Evolutionary conservation across 257 asterid species (phyloP).

Genomic region (Cynanchum wilfordii): DNA sequence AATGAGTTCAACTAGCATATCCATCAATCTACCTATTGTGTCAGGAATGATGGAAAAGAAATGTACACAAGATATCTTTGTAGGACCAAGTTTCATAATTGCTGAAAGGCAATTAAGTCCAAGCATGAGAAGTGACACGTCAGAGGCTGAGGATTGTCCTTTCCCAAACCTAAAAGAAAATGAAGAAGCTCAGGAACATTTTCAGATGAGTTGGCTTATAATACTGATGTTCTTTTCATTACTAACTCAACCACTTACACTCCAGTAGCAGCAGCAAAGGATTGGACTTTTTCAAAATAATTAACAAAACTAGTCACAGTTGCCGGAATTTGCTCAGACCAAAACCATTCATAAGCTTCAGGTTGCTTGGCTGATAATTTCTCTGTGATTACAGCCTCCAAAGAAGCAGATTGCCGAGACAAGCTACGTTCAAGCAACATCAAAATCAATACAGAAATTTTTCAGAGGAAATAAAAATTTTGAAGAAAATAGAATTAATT

Average conservation of each 20-base stretch:
- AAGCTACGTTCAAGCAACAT: conserved; percentile 45
- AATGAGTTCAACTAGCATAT: conserved; percentile 71
- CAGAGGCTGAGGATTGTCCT: conserved; percentile 46
- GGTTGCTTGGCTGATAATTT: conserved; percentile 72
- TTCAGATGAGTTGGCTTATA: background rate
- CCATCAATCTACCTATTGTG: conserved; percentile 83
- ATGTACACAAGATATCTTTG: conserved; percentile 79
- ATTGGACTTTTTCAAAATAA: conserved; percentile 67
- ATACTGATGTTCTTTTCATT: background rate
- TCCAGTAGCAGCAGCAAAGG: conserved; percentile 57
- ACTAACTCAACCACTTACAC: conserved; percentile 43
- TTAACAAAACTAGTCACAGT: conserved; percentile 62
- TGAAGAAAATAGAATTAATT: conserved; percentile 1
- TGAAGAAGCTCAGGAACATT: conserved; percentile 9
- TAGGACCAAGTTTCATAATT: conserved; percentile 82
- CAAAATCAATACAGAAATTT: conserved; percentile 15
- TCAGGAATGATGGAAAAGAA: conserved; percentile 73
- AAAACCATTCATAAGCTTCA: conserved; percentile 76
- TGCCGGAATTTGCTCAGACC: conserved; percentile 80
- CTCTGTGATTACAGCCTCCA: conserved; percentile 73
- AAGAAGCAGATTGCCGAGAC: conserved; percentile 69
- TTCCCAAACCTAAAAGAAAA: conserved; percentile 47
- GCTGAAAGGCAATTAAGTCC: conserved; percentile 89
- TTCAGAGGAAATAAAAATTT: background rate
- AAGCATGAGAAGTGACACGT: conserved; percentile 76